phyloP scores from a whole-genome alignment of 495 filamentous ascomycete species.

The Hypoxylon fuscum region DNA sequence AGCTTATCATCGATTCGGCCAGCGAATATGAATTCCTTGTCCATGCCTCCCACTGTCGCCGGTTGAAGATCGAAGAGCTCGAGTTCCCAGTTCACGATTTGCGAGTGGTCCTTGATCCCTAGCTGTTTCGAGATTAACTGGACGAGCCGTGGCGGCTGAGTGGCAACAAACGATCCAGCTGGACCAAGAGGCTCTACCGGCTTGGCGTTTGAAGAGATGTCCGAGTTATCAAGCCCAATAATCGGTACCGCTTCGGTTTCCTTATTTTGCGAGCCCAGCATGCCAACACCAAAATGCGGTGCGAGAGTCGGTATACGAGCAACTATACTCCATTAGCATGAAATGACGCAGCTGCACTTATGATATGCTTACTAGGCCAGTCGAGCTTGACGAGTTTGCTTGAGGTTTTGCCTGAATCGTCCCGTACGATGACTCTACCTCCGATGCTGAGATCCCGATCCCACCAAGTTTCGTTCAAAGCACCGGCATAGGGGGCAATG shows the following conservation, averaged over 20 bases:
- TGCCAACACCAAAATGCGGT: slow-evolving; percentile 87
- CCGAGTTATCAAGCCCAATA: slow-evolving; percentile 84
- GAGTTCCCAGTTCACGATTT: slow-evolving; percentile 95
- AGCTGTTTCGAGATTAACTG: slow-evolving; percentile 81
- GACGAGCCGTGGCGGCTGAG: slow-evolving; percentile 85
- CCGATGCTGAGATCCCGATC: slow-evolving; percentile 92
- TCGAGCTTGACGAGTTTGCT: slow-evolving; percentile 86
- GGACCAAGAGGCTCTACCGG: slow-evolving; percentile 52
- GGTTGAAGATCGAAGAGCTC: slow-evolving; percentile 94
- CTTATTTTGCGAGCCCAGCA: slow-evolving; percentile 79
- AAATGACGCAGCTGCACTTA: neutral
- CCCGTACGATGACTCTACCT: slow-evolving; percentile 84
- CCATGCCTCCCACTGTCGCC: slow-evolving; percentile 82
- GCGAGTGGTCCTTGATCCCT: slow-evolving; percentile 69
- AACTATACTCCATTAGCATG: slow-evolving; percentile 56
- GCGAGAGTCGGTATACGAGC: slow-evolving; percentile 92
- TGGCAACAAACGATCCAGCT: slow-evolving; percentile 72
- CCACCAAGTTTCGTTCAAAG: slow-evolving; percentile 88
- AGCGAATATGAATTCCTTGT: slow-evolving; percentile 94
- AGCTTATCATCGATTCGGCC: slow-evolving; percentile 97
- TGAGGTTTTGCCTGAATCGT: slow-evolving; percentile 79
- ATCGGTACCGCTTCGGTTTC: slow-evolving; percentile 97
- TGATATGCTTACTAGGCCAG: slow-evolving; percentile 72
- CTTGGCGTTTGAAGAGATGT: slow-evolving; percentile 51
- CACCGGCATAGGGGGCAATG: slow-evolving; percentile 92